Evolutionary conservation across 2,329 filamentous ascomycete genomes (phyloP), one percentile per base, ranked within the genome.

Genomic region (Rhynchosporium graminicola): DNA sequence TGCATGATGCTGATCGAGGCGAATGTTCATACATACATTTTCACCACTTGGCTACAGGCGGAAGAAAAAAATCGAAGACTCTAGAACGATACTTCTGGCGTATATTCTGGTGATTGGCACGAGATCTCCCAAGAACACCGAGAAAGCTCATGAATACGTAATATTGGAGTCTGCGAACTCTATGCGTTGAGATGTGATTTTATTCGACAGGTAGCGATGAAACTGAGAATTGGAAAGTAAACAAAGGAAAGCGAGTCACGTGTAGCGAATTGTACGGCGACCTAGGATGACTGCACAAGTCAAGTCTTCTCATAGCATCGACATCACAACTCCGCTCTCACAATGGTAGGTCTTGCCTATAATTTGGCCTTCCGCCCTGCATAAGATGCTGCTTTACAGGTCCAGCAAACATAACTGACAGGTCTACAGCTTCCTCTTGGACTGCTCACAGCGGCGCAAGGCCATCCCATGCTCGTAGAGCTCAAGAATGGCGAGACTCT

Each of bases 401-500:
- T 7, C n/a, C 20, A 40, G 9, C n/a, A n/a, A 29, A 29, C 33
- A 42, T 10, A 28, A 50, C 43, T 51, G 36, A 54, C n/a, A 15
- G 31, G 31, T 5, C 12, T 36, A 31, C 56, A 90, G 87, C 76
- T 90, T 69, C 87, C 87, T 68, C 82, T 90, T 76, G 92, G 93
- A 74, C 88, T 99, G 57, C 84, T 99, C 66, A 98, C 91, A 73
- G 94, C 94, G 72, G 93, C 95, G 69, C 93, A 97, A 82, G 95
- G 95, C 83, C 92, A 97, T 76, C 94, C 95, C 3, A 98, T 97
- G 90, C 88, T 97, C 62, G 93, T 97, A 69, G 93, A 97, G 81
- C 89, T 97, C 69, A 97, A 97, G 83, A 96, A 94, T 74, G 93
- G 93, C 79, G 93, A 99, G 79, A 98, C 95, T 0, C 85, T 99